phyloP scores from a whole-genome alignment of 768 basidiomycete species.

The Lentinula lateritia region DNA sequence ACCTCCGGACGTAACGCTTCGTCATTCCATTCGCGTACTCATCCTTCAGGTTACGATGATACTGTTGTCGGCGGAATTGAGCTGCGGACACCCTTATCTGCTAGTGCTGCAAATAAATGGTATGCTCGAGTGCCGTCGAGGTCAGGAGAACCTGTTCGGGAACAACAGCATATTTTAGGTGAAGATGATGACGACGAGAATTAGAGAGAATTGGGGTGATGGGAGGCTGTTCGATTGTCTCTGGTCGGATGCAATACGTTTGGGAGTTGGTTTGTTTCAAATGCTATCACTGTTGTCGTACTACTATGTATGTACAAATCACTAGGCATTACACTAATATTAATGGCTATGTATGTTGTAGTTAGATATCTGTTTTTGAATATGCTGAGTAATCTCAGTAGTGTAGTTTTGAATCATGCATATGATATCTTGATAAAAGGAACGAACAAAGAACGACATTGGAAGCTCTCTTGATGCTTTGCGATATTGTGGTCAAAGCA shows the following conservation, averaged over 20 bases:
- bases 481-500: too few relatives aligned
- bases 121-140: conserved; percentile 53
- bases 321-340: too few relatives aligned
- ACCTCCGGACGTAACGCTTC: conserved; percentile 55
- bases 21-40: conserved; percentile 1
- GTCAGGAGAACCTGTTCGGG: background rate
- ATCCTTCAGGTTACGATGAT: conserved; percentile 4
- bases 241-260: background rate
- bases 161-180: background rate
- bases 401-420: too few relatives aligned
- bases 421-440: too few relatives aligned
- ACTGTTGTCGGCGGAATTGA: conserved; percentile 33
- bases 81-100: conserved; percentile 23
- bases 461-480: too few relatives aligned
- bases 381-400: background rate
- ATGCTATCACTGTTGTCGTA: background rate
- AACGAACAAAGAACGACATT: too few relatives aligned
- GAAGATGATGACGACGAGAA: background rate
- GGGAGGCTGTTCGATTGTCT: background rate
- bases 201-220: background rate
- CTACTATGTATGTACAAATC: background rate
- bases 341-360: too few relatives aligned
- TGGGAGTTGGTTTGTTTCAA: background rate
- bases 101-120: conserved; percentile 44
- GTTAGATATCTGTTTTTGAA: background rate